Base-by-base conservation (phyloP, 768 basidiomycete species). In the Suillus variegatus region DNA sequence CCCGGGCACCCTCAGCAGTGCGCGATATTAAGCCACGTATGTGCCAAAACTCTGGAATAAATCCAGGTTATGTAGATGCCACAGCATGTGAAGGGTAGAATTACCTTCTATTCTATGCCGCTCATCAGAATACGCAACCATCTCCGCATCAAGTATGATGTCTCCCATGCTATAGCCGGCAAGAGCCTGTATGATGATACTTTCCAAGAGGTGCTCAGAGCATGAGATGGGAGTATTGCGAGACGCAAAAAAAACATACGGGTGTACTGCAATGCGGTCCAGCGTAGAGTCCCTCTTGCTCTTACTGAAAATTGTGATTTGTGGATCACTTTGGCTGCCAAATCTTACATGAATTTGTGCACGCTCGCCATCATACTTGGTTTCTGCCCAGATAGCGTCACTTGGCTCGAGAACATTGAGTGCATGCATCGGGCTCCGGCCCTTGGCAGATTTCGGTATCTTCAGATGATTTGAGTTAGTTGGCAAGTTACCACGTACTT, bases 351-450 rank as follows among this genome's bases (percentile, higher is more conserved):
- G 95, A 35, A 96, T 94, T 70, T 98, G 95, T 63, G 94, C 90
- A n/a, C 95, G 84, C 76, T 97, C 95, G 12, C 95, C 95, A 65
- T 97, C 95, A 74, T 96, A 96, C 75, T 98, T 98, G 0, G 89
- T 95, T 78, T 98, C 95, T 2, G 90, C 92, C 86, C 91, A 96
- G 10, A 95, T 80, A 52, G 63, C 61, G 32, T 66, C 64, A 14
- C 69, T 65, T 9, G 64, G 67, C 20, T 74, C 68, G 16, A 78
- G 65, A 35, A 73, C 76, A 13, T 82, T 78, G 55, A 92, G 75
- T 20, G 87, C 88, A 60, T 91, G 82, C 13, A 77, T 68, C 52
- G 87, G 85, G 4, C 86, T 81, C 60, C 84, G 81, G 3, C 90
- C 94, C 72, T 95, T 96, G 40, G 82, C 79, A 28, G 92, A 92